Base-by-base conservation (phyloP, 2,329 filamentous ascomycete genomes). In the Endocalyx cinctus region DNA sequence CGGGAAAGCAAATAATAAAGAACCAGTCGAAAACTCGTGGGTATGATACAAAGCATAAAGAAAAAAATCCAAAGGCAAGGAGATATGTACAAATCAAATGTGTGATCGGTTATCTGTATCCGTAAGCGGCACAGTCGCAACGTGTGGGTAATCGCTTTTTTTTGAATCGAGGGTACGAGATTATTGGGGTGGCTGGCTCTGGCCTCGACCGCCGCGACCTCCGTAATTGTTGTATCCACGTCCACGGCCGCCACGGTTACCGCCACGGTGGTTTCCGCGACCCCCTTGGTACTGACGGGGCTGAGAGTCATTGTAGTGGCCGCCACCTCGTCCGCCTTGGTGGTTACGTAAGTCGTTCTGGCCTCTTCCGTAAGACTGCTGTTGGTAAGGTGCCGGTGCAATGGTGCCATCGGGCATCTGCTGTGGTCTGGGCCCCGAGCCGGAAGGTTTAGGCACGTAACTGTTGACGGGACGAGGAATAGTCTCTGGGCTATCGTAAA, bases 401-500 rank as follows among this genome's bases (percentile, higher is more conserved):
- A 51, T 51, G 41, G 39, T 49, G n/a, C n/a, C n/a, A n/a, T n/a
- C n/a, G n/a, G n/a, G n/a, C n/a, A n/a, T n/a, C 44, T 43, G 57
- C 13, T 49, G 48, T 42, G 48, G 20, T 23, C 44, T 48, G n/a
- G 47, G 34, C 27, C 43, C 37, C 6, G 48, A 35, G 10, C 33
- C 31, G 17, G 27, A 17, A 15, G 33, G 37, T 18, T 35, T 49
- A 3, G 49, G 31, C 33, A 48, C 51, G 41, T 74, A 64, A 43
- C 68, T 75, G 29, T 74, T 74, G 45, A 77, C 68, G 10, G 92
- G 92, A 20, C 89, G 81, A 31, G 94, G 92, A 51, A 98, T 97
- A 37, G 75, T 90, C 54, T 98, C 90, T 1, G 92, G 92, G 43
- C 89, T 86, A 43, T 98, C 94, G 61, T 98, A 98, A 32, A 98